phyloP scores from a whole-genome alignment of 2,329 filamentous ascomycete genomes.

The Alternaria triticina region DNA sequence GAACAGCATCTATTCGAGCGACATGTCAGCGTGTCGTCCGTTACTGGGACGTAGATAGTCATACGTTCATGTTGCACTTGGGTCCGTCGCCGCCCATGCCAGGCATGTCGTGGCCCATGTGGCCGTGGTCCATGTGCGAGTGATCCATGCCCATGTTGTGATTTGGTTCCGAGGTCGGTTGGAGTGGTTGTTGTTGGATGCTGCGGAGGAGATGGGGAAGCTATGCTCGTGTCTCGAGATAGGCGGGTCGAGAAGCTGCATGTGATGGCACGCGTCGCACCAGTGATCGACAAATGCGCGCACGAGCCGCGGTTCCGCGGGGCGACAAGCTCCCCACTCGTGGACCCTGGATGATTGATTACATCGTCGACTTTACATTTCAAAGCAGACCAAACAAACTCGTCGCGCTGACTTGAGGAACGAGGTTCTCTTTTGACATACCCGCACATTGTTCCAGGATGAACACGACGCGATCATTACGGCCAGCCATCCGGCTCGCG shows the following conservation, averaged over 20 bases:
- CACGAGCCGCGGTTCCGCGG: slow-evolving; percentile 23
- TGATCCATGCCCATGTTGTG: slow-evolving; percentile 42
- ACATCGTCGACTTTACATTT: slow-evolving; percentile 3
- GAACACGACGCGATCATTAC: slow-evolving; percentile 26
- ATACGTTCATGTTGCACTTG: slow-evolving; percentile 90
- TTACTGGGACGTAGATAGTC: slow-evolving; percentile 34
- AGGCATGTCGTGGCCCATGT: slow-evolving; percentile 66
- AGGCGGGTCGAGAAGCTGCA: background rate
- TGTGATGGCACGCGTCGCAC: slow-evolving; percentile 25
- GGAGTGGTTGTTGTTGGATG: background rate
- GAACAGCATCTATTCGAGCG: slow-evolving; percentile 83
- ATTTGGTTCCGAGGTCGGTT: background rate
- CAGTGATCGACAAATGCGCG: slow-evolving; percentile 22
- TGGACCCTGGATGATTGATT: slow-evolving; percentile 6
- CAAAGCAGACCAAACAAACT: background rate
- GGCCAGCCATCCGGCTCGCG: slow-evolving; percentile 18
- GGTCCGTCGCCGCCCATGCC: slow-evolving; percentile 51
- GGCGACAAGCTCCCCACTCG: slow-evolving; percentile 9
- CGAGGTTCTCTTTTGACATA: background rate
- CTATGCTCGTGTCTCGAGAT: slow-evolving; percentile 8
- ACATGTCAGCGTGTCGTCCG: background rate
- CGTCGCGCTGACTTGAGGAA: background rate
- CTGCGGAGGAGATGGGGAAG: background rate
- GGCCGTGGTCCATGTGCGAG: slow-evolving; percentile 50
- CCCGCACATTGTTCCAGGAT: background rate